phyloP scores from a whole-genome alignment of 768 basidiomycete species.

The Boletus patriciae region DNA sequence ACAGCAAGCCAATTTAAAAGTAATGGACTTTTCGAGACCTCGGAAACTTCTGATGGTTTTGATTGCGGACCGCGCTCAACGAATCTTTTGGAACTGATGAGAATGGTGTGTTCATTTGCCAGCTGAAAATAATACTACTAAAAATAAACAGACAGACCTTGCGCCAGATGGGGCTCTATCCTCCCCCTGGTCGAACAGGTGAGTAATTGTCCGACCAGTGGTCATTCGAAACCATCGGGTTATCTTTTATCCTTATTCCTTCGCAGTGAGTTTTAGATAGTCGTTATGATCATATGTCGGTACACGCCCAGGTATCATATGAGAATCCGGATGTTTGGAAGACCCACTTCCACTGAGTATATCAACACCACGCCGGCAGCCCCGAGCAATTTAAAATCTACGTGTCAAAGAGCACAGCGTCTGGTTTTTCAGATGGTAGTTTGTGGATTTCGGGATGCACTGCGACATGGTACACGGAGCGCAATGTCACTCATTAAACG shows the following conservation, averaged over 20 bases:
- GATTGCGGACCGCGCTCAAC: too few relatives aligned
- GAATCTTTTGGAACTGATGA: neutral
- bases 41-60: too few relatives aligned
- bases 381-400: neutral
- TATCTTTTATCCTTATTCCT: neutral
- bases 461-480: too few relatives aligned
- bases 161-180: too few relatives aligned
- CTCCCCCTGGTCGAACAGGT: too few relatives aligned
- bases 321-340: neutral
- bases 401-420: neutral
- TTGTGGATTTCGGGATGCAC: neutral
- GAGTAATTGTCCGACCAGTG: too few relatives aligned
- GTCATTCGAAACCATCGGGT: neutral
- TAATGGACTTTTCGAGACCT: neutral
- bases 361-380: neutral
- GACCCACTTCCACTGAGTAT: neutral
- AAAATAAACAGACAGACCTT: neutral
- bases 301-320: neutral
- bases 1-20: too few relatives aligned
- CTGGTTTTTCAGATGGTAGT: too few relatives aligned
- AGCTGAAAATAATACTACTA: too few relatives aligned
- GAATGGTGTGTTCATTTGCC: neutral
- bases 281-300: too few relatives aligned
- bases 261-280: neutral
- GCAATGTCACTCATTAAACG: too few relatives aligned